Evolutionary conservation across 208 protist genomes (phyloP).

Genomic region (Crithidia acanthocephali): DNA sequence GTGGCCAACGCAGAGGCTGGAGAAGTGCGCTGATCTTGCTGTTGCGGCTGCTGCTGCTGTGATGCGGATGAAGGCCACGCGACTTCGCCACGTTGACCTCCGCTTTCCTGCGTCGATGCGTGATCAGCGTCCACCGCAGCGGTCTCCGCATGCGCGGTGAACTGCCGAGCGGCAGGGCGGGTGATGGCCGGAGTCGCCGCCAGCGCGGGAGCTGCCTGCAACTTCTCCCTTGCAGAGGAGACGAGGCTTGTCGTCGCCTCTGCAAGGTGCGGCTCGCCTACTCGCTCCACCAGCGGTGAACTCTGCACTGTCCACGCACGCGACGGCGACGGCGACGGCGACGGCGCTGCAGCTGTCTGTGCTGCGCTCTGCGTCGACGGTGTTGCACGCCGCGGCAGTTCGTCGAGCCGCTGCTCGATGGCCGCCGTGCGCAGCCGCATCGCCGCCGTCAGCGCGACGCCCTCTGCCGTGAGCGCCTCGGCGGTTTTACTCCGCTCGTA

Average conservation of each 20-base stretch:
- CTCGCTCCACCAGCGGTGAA: neutral
- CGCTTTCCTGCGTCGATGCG: no score
- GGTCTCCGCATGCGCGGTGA: neutral
- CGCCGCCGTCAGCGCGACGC: slow-evolving; percentile 51
- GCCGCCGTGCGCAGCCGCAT: slow-evolving; percentile 59
- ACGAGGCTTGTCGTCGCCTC: no score
- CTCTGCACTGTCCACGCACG: slow-evolving; percentile 14
- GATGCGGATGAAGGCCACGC: no score
- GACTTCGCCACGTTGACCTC: no score
- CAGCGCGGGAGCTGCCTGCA: neutral
- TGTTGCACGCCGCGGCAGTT: slow-evolving; percentile 13
- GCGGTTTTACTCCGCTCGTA: slow-evolving; percentile 52
- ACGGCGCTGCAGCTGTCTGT: neutral
- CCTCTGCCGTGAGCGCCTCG: slow-evolving; percentile 52
- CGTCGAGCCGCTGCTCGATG: slow-evolving; percentile 61
- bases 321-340: neutral
- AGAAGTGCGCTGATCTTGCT: no score
- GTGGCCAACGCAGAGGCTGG: no score
- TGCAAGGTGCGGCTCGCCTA: neutral
- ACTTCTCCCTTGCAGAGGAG: no score
- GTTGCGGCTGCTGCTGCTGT: no score
- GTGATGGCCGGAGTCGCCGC: neutral
- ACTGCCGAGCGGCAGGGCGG: neutral
- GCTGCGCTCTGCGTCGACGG: neutral
- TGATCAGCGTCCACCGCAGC: neutral